Evolutionary conservation across 768 basidiomycete genomes (phyloP).

Genomic region (Daedalea quercina): DNA sequence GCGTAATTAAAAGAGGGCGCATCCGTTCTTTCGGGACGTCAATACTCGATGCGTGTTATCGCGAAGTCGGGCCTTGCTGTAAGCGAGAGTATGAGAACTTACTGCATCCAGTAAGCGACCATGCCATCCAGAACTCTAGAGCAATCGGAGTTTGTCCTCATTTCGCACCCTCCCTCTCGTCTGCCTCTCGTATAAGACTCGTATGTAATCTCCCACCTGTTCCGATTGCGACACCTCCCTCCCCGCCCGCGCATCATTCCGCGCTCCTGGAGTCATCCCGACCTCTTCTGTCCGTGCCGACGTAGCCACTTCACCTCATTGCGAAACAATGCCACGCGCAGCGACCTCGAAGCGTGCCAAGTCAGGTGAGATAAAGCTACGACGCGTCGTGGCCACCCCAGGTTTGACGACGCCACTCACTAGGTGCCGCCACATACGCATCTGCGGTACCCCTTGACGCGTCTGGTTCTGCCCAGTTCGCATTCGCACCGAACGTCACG

Average conservation of each 20-base stretch:
- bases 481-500: constrained; percentile 54
- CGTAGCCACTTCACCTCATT: constrained; percentile 11
- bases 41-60: constrained; percentile 1
- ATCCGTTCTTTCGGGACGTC: not conserved
- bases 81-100: constrained; percentile 2
- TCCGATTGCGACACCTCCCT: constrained; percentile 18
- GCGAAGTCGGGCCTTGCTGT: not conserved
- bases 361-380: constrained; percentile 8
- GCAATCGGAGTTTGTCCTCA: constrained; percentile 11
- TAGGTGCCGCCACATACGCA: constrained; percentile 4
- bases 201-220: constrained; percentile 20
- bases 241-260: constrained; percentile 15
- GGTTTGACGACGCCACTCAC: not conserved
- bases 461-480: constrained; percentile 30
- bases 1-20: not conserved
- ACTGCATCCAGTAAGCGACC: not conserved
- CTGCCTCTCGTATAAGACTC: constrained; percentile 14
- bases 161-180: constrained; percentile 13
- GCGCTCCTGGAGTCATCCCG: constrained; percentile 13
- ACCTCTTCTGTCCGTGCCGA: constrained; percentile 12
- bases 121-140: constrained; percentile 1
- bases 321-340: constrained; percentile 13
- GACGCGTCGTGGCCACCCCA: not conserved
- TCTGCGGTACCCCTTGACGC: constrained; percentile 8
- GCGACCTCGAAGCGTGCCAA: constrained; percentile 14